These are phyloP conservation scores for Pistacia vera DNA, from an alignment of 345 rosid species.

Conservation along the genomic window DNA sequence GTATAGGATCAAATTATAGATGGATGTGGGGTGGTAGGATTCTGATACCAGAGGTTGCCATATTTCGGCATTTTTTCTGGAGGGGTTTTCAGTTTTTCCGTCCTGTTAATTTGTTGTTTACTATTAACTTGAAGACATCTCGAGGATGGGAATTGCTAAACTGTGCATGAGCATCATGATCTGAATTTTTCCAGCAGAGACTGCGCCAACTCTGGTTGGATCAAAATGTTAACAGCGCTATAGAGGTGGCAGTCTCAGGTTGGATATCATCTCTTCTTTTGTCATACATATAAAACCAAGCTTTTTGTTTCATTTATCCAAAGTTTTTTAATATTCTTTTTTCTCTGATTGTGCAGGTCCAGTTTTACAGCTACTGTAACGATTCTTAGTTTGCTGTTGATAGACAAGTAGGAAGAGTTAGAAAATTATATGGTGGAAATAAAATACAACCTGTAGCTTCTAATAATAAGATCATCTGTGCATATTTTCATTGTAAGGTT, in stretches of 20 bases:
- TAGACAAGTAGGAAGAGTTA: constrained; percentile 26
- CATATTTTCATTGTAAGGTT: constrained; percentile 25
- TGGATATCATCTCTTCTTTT: constrained; percentile 1
- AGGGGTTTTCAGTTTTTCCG: constrained; percentile 17
- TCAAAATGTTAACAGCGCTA: constrained; percentile 1
- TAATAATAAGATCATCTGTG: constrained; percentile 1
- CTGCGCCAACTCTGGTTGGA: constrained; percentile 15
- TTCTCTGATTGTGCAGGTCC: constrained; percentile 22
- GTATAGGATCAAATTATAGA: constrained; percentile 22
- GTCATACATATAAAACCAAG: neutral
- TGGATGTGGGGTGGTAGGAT: constrained; percentile 22
- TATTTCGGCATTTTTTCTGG: constrained; percentile 10
- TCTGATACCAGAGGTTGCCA: constrained; percentile 21
- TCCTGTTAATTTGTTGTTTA: constrained; percentile 17
- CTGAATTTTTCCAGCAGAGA: neutral
- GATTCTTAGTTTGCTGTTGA: constrained; percentile 14
- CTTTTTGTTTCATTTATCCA: neutral
- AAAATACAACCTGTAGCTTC: neutral
- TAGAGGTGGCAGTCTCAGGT: constrained; percentile 35
- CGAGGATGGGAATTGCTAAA: constrained; percentile 17
- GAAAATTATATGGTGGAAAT: constrained; percentile 15
- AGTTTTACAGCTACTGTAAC: constrained; percentile 18
- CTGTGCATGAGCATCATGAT: constrained; percentile 14
- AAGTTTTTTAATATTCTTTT: neutral
- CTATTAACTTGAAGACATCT: constrained; percentile 22